Base-by-base conservation (phyloP, 805 yeast species). In the Candida pini region DNA sequence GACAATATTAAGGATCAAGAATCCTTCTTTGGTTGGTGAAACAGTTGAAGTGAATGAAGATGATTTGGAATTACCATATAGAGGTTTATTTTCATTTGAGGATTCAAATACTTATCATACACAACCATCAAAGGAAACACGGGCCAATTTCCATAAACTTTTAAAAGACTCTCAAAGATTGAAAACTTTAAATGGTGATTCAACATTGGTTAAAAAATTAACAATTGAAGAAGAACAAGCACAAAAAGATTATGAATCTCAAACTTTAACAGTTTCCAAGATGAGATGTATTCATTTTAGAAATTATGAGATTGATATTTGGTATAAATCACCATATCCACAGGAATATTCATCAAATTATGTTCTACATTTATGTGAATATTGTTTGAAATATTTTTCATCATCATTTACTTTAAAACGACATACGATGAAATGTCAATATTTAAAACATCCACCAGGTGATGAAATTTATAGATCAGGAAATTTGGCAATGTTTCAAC, bases 261-360 rank as follows among this genome's bases (percentile, higher is more conserved):
- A 41, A 30, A 48, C 45, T 16, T 51, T 47, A 37, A 54, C 50
- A 26, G 50, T 60, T 33, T 63, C 71, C 17, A 66, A 69, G 38
- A 71, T 83, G 27, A 68, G 71, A 31, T 73, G 73, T 36, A 78
- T 89, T 17, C 87, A 79, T 47, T 77, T 89, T 44, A 74, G 87
- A 23, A 71, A 71, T 28, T 74, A 62, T 55, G 88, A 82, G 53
- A 84, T 92, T 18, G 83, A 81, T 40, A 85, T 96, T 0, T 87
- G 97, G 96, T 89, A 84, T 58, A 75, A 84, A 3, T 79, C 96
- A 0, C 97, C 97, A 2, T 92, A 85, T 53, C 97, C 97, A 0
- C 88, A 83, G 40, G 92, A 85, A 50, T 85, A 78, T 50, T 74
- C 85, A 27, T 69, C 68, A 20, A 72, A 77, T 30, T 64, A 65